These are phyloP conservation scores for Metschnikowia continentalis DNA, from an alignment of 805 yeast species.

Conservation along the genomic window DNA sequence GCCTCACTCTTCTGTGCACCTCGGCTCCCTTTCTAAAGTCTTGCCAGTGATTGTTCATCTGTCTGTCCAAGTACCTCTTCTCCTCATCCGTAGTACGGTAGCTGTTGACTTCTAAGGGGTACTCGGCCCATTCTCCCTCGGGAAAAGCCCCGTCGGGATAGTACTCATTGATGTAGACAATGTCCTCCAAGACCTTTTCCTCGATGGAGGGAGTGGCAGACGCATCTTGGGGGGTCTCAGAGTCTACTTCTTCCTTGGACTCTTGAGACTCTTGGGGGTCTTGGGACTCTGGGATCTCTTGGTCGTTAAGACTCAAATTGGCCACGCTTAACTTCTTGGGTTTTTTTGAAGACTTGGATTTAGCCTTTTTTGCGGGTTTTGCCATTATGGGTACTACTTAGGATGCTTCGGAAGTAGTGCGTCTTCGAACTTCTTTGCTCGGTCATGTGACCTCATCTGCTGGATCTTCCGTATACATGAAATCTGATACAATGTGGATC, in stretches of 20 bases:
- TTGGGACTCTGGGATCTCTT: neutral
- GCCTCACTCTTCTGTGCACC: conserved; percentile 87
- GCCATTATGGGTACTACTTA: neutral
- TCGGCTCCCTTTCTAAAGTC: conserved; percentile 96
- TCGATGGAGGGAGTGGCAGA: neutral
- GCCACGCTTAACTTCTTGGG: conserved; percentile 9
- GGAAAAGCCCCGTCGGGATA: conserved; percentile 76
- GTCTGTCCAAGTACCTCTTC: conserved; percentile 69
- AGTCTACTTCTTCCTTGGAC: neutral
- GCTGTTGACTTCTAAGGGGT: conserved; percentile 58
- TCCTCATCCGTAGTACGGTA: conserved; percentile 85
- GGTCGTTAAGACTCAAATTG: conserved; percentile 6
- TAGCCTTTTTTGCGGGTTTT: neutral
- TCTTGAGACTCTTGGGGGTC: neutral
- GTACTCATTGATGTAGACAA: conserved; percentile 59
- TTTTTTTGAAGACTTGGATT: conserved; percentile 3
- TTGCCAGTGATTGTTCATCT: conserved; percentile 62
- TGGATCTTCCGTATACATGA: neutral
- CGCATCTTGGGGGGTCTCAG: conserved; percentile 1
- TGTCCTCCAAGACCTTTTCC: conserved; percentile 26
- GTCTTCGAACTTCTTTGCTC: conserved; percentile 1
- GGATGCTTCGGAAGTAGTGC: neutral
- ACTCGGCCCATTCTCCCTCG: conserved; percentile 83
- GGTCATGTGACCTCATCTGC: conserved; percentile 6
- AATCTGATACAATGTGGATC: too few species aligned